Percentiles rank a stretch among this genome's conserved stretches.
These are phyloP conservation scores for Aegilops speltoides DNA, from an alignment of 176 grass and related monocot species.

Conservation along the genomic window DNA sequence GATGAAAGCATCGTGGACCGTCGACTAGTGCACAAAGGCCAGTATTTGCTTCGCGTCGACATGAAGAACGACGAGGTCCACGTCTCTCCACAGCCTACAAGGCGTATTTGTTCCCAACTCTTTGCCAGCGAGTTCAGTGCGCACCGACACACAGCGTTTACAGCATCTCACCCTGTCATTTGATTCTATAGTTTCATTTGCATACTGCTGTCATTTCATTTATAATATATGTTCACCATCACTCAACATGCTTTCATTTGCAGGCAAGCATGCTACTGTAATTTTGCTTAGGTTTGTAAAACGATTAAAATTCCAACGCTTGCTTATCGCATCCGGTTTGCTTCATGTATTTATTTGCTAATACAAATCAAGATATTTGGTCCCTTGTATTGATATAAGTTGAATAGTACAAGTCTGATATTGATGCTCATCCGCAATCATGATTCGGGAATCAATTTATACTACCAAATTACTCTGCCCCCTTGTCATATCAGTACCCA, in stretches of 20 bases:
- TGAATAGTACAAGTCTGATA: background rate
- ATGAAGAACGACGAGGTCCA: background rate
- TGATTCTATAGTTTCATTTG: background rate
- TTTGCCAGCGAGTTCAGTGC: constrained; percentile 2
- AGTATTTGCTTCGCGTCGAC: background rate
- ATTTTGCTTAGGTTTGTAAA: no score
- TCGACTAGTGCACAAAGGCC: background rate
- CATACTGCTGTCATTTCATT: no score
- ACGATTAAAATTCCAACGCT: background rate
- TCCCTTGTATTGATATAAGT: no score
- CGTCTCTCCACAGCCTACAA: background rate
- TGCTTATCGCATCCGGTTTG: background rate
- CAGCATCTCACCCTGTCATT: background rate
- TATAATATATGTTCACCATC: background rate
- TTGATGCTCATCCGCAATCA: background rate
- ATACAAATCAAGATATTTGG: background rate
- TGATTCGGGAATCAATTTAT: background rate
- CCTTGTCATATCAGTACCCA: background rate
- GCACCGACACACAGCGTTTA: background rate
- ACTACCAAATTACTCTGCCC: background rate
- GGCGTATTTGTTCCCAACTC: background rate
- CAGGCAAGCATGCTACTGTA: no score
- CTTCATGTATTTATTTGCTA: background rate
- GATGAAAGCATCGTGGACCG: background rate
- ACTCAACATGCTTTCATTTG: background rate